phyloP scores from a whole-genome alignment of 2,329 filamentous ascomycete species.

The Ophiostoma sp. region DNA sequence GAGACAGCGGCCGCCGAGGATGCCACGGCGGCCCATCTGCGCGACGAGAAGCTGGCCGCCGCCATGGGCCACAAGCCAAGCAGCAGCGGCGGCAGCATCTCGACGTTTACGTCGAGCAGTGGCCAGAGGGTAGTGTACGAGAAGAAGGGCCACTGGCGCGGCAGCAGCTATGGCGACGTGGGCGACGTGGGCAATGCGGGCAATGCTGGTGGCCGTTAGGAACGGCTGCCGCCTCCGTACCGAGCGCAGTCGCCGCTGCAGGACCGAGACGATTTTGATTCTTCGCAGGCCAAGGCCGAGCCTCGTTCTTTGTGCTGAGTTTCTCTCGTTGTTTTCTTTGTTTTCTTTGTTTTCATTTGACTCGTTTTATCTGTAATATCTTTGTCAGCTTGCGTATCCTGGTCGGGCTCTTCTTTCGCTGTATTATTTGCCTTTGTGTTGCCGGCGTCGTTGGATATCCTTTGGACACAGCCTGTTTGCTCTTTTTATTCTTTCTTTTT shows the following conservation, averaged over 20 bases:
- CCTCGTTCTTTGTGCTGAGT: conserved; percentile 20
- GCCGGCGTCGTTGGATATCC: conserved; percentile 11
- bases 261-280: background rate
- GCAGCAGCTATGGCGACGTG: conserved; percentile 37
- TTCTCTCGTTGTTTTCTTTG: background rate
- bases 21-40: conserved; percentile 25
- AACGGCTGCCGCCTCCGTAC: conserved; percentile 22
- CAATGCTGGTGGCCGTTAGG: conserved; percentile 29
- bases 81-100: background rate
- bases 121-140: conserved; percentile 27
- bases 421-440: background rate
- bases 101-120: background rate
- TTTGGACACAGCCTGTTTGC: background rate
- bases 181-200: conserved; percentile 36
- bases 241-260: background rate
- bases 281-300: background rate
- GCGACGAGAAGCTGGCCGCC: conserved; percentile 32
- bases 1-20: conserved; percentile 24
- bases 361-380: background rate
- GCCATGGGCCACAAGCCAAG: background rate
- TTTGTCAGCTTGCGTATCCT: background rate
- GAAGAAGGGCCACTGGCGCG: conserved; percentile 33
- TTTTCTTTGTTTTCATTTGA: background rate
- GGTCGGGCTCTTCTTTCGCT: background rate
- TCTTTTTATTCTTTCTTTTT: conserved; percentile 2